phyloP scores from a whole-genome alignment of 177 flowering plant genomes.

The Vitis hybrid region DNA sequence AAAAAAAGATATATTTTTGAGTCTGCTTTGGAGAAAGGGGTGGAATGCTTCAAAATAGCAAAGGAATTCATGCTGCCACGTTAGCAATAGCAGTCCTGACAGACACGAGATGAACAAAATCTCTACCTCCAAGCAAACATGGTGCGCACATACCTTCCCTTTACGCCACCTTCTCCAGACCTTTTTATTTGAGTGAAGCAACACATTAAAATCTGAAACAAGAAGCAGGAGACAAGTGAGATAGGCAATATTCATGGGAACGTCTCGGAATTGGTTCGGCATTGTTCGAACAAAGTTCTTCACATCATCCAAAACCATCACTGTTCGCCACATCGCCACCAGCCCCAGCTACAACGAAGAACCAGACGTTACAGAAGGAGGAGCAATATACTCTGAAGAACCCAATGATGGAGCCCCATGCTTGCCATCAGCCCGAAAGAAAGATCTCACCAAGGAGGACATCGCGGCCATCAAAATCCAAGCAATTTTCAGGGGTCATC shows the following conservation, averaged over 20 bases:
- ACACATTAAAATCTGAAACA: neutral
- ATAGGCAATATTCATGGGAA: conserved; percentile 15
- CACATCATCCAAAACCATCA: conserved; percentile 20
- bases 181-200: neutral
- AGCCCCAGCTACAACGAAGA: conserved; percentile 18
- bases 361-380: neutral
- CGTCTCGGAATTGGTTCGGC: conserved; percentile 31
- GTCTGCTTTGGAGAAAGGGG: neutral
- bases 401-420: neutral
- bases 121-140: conserved; percentile 20
- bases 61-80: conserved; percentile 31
- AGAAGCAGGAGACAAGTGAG: neutral
- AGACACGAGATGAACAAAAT: neutral
- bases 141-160: conserved; percentile 29
- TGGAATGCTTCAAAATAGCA: conserved; percentile 21
- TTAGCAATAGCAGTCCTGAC: conserved; percentile 15
- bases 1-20: too few relatives aligned
- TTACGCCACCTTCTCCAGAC: conserved; percentile 23
- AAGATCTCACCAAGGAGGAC: conserved; percentile 22
- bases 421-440: neutral
- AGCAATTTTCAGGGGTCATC: conserved; percentile 59
- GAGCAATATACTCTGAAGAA: neutral
- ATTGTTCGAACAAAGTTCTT: conserved; percentile 28
- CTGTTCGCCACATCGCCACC: conserved; percentile 26
- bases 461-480: conserved; percentile 61